Conservation (phyloP, 78 protist species). For the Parvularia atlantis region DNA sequence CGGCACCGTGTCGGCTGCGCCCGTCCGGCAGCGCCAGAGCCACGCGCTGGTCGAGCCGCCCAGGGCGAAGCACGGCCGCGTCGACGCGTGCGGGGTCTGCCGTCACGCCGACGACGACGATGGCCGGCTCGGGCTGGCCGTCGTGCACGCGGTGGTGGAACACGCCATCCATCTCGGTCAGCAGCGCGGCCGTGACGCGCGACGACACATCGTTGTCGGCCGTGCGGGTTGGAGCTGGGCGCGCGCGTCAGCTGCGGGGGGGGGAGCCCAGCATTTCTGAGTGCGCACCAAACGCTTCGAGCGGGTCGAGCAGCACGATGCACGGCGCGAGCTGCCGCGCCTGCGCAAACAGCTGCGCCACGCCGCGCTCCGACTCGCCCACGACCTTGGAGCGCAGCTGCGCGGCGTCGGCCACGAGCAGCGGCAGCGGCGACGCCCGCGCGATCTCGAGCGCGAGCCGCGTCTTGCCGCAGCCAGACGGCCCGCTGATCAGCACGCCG, state of each 20-base stretch:
- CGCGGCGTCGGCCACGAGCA: not conserved
- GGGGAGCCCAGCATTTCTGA: no score
- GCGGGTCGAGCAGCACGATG: not conserved
- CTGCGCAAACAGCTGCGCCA: not conserved
- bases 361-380: slow-evolving; percentile 1
- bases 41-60: not conserved
- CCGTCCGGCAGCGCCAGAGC: not conserved
- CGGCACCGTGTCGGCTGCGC: no score
- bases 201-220: no score
- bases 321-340: slow-evolving; percentile 11
- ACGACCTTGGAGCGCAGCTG: not conserved
- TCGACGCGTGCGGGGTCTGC: not conserved
- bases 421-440: not conserved
- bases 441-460: not conserved
- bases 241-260: not conserved
- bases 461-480: slow-evolving; percentile 17
- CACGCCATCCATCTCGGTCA: slow-evolving; percentile 18
- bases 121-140: no score
- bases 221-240: not conserved
- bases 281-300: slow-evolving; percentile 5
- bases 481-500: slow-evolving; percentile 11
- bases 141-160: no score
- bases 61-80: slow-evolving; percentile 4
- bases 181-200: not conserved
- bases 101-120: not conserved